A percentile compares a stretch with the other conserved stretches of the same genome.
phyloP scores from a whole-genome alignment of 2,329 filamentous ascomycete species.

The Fusarium miscanthi region DNA sequence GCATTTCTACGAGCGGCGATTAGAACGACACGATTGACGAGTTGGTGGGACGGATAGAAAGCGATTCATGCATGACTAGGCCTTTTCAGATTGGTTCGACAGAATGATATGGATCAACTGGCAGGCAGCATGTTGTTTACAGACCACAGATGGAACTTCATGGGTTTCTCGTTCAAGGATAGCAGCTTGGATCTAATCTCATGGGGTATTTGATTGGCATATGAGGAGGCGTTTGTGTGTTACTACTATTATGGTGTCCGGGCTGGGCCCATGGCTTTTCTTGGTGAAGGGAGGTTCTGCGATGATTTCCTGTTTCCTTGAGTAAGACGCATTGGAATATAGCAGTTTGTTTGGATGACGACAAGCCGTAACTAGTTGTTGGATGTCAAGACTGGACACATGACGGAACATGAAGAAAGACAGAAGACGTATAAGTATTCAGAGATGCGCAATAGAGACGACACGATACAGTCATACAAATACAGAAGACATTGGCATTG shows the following conservation, averaged over 20 bases:
- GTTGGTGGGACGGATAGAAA: constrained; percentile 24
- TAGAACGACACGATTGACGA: constrained; percentile 29
- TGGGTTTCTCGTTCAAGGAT: background rate
- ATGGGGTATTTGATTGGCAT: constrained; percentile 4
- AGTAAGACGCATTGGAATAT: constrained; percentile 12
- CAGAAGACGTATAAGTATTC: constrained; percentile 10
- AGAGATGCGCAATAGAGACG: constrained; percentile 17
- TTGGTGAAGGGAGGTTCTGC: constrained; percentile 13
- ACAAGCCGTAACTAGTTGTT: constrained; percentile 6
- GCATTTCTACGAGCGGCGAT: constrained; percentile 13
- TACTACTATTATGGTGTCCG: constrained; percentile 7
- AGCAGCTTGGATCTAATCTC: constrained; percentile 1
- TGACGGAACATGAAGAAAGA: constrained; percentile 4
- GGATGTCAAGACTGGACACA: constrained; percentile 7
- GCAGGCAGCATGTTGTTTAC: constrained; percentile 10
- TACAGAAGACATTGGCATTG: background rate
- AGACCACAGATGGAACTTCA: background rate
- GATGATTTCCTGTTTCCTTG: constrained; percentile 11
- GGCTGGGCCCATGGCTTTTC: background rate
- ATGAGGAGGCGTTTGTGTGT: constrained; percentile 25
- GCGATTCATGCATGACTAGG: background rate
- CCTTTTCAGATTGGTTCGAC: background rate
- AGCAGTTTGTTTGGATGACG: constrained; percentile 6
- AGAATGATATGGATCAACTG: constrained; percentile 12
- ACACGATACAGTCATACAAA: background rate